Base-by-base conservation (phyloP, 2,329 filamentous ascomycete genomes). In the Sordariomycetes sp. region DNA sequence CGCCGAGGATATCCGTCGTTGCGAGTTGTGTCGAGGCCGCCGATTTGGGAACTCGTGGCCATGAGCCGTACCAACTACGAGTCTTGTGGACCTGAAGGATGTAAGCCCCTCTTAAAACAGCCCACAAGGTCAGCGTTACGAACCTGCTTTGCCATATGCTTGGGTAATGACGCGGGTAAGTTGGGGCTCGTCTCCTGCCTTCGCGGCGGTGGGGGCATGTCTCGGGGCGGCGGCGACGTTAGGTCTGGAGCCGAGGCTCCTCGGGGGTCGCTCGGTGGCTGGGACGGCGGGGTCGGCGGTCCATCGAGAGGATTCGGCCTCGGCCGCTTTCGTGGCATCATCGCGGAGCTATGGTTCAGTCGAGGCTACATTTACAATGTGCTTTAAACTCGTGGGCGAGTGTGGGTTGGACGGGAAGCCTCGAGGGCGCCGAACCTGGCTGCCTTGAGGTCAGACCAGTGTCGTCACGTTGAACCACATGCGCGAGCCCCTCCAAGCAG, bases 21-120 rank as follows among this genome's bases (percentile, higher is more conserved):
- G 80, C 80, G 52, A 86, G 70, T 55, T 81, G 79, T 6, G 78
- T 84, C 10, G 81, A 85, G 32, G 82, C 74, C 17, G 73, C 69
- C 7, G 81, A 78, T 64, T 85, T 85, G 34, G 76, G 70, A 36
- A 69, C 66, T 60, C 77, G 72, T 20, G 80, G 77, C 79, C 79
- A 84, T 20, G 81, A 80, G 56, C 80, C 79, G 66, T 85, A 85
- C 82, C 81, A 85, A 65, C 80, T 84, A 53, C 72, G 72, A 10
- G 75, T 68, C 64, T 81, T 81, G 59, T 73, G 74, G 42, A 76
- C 67, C 78, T 81, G 62, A 1, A 15, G 50, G 3, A 22, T 20
- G 22, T 48, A 34, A n/a, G 39, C 32, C 5, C 20, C 10, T 50
- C 45, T 24, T 12, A 20, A 22, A 22, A 22, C n/a, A 12, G 12